Evolutionary conservation across 106 monocot genomes (phyloP).

Genomic region (Narthecium ossifragum): DNA sequence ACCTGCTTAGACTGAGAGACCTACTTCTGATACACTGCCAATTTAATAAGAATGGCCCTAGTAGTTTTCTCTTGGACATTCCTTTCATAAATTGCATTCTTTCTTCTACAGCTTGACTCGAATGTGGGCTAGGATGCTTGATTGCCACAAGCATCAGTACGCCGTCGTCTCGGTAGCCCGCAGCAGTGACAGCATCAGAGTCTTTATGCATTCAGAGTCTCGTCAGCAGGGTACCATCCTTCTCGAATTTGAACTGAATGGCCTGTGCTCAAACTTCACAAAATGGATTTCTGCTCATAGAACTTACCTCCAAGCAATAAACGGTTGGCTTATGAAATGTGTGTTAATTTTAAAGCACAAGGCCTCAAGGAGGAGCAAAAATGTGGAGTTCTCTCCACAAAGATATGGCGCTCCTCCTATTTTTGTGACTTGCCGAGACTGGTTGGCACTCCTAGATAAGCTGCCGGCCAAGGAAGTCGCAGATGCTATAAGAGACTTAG

Average conservation of each 20-base stretch:
- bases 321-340: slow-evolving; percentile 87
- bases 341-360: slow-evolving; percentile 34
- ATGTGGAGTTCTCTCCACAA: slow-evolving; percentile 28
- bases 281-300: slow-evolving; percentile 76
- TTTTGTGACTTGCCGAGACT: slow-evolving; percentile 66
- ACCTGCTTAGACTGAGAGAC: no score
- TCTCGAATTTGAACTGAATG: slow-evolving; percentile 52
- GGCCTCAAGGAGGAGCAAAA: slow-evolving; percentile 17
- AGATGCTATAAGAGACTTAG: slow-evolving; percentile 57
- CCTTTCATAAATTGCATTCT: neutral
- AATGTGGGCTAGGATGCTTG: slow-evolving; percentile 85
- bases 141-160: slow-evolving; percentile 68
- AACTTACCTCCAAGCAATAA: slow-evolving; percentile 60
- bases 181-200: slow-evolving; percentile 38
- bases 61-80: neutral
- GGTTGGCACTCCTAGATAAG: slow-evolving; percentile 41
- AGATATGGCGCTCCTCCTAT: slow-evolving; percentile 59
- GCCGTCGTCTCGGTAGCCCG: slow-evolving; percentile 32
- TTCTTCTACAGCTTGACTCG: slow-evolving; percentile 48
- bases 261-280: slow-evolving; percentile 58
- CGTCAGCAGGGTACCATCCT: slow-evolving; percentile 31
- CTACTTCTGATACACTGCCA: no score
- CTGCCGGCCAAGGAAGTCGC: slow-evolving; percentile 42
- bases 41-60: neutral
- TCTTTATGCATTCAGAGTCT: slow-evolving; percentile 40